Evolutionary conservation across 2,329 filamentous ascomycete genomes (phyloP), one percentile per base, ranked within the genome.

Genomic region (Blastomyces silverae): DNA sequence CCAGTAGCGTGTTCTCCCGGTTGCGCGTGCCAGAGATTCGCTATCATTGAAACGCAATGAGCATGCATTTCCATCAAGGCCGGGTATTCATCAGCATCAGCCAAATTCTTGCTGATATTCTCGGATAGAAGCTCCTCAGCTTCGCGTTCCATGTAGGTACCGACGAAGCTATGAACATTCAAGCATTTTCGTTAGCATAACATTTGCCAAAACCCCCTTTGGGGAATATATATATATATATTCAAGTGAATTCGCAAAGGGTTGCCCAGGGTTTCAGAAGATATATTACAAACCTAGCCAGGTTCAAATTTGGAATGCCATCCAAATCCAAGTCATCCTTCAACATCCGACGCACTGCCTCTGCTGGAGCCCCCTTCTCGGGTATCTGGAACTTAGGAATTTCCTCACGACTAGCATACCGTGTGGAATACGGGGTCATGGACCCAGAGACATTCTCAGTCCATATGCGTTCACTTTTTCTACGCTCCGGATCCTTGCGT

Each of bases 71-170:
- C 76, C 75, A 82, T 81, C 68, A 82, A 81, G 34, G 83, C 83
- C 2, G 84, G 84, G 69, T 87, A 87, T 72, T 87, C 84, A 70
- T 88, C 88, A 2, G 86, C 85, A 72, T 90, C 88, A n/a, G 85
- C 83, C 75, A 91, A 80, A 70, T 90, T 90, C 77, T 91, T 90
- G 65, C 82, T 81, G 53, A 90, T 75, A 66, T 90, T 89, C 69
- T 89, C 86, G 25, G 83, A 76, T 81, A 90, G 87, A 55, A 91
- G 80, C 64, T 84, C 78, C 65, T 85, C 81, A 6, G 85, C 87
- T 69, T 88, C 83, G 13, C 82, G 80, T 71, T 90, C 88, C 84
- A 89, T 87, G 71, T 88, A 90, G 0, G 88, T 90, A 48, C 85
- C 84, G 0, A 90, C 88, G 66, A 90, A 90, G 69, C 84, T 85